phyloP scores from a whole-genome alignment of 2,329 filamentous ascomycete genomes.

The Xylaria sp. region DNA sequence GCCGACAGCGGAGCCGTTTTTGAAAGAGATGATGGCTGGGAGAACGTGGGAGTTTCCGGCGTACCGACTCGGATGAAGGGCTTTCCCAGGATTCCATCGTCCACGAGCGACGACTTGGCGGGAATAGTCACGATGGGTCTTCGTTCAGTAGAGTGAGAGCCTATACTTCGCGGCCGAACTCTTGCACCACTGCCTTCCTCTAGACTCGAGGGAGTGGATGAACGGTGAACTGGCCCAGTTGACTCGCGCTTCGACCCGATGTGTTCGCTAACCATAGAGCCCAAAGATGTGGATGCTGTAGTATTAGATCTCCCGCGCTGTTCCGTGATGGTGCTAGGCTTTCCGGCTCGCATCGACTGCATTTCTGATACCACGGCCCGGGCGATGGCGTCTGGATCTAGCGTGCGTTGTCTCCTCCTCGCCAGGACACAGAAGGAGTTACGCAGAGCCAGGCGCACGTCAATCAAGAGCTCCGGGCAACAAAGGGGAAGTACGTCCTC shows the following conservation, averaged over 20 bases:
- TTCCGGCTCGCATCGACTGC: constrained; percentile 44
- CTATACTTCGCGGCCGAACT: constrained; percentile 37
- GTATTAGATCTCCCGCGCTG: constrained; percentile 39
- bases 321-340: constrained; percentile 36
- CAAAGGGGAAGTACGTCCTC: constrained; percentile 55
- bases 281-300: constrained; percentile 33
- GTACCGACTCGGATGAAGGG: constrained; percentile 63
- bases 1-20: constrained; percentile 35
- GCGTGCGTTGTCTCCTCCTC: constrained; percentile 53
- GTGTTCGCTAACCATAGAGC: constrained; percentile 16
- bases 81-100: constrained; percentile 66
- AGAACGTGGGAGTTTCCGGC: constrained; percentile 47
- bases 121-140: constrained; percentile 38
- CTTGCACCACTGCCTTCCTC: constrained; percentile 35
- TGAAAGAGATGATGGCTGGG: constrained; percentile 46
- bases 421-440: constrained; percentile 62
- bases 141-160: constrained; percentile 34
- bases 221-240: not conserved
- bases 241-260: constrained; percentile 35
- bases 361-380: constrained; percentile 58
- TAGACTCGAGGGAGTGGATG: constrained; percentile 18
- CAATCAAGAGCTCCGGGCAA: constrained; percentile 60
- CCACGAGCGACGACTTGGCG: constrained; percentile 46
- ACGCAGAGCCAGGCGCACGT: constrained; percentile 61
- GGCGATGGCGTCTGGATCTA: constrained; percentile 59